Evolutionary conservation across 768 basidiomycete species (phyloP), one percentile per base, ranked within the genome.

Genomic region (Calocybe gangraenosa): DNA sequence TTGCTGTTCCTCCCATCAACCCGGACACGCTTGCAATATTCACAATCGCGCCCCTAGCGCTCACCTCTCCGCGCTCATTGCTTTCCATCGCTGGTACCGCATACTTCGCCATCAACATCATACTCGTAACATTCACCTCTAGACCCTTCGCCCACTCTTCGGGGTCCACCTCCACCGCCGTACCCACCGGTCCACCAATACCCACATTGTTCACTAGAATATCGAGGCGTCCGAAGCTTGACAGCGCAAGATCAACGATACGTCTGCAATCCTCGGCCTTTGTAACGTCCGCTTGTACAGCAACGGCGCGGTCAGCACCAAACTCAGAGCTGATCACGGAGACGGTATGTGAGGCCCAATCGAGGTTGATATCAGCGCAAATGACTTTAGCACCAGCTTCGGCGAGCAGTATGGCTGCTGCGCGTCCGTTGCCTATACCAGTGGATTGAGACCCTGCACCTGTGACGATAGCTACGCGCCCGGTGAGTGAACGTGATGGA

Each of bases 171-270:
- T 69, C 66, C 2, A 71, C 64, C 10, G 67, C 66, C 0, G 67
- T 67, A 8, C 69, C 69, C 11, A 42, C 51, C 1, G 68, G 67
- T 1, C 71, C 69, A n/a, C 58, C 62, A 11, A 73, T 59, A 6
- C 71, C 69, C 9, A 73, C 71, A 39, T 65, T 70, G 43, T 71
- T 73, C 8, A 71, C 60, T 31, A 73, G 57, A 30, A 73, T 70
- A 54, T 73, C 68, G 20, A 73, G 57, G 28, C 65, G 60, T n/a
- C 67, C 68, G 38, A 65, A 73, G 14, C 46, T 59, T 5, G 61
- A 51, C 7, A 70, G 49, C 1, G 69, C 60, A 19, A 44, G 49
- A n/a, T 67, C 61, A 3, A 73, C 68, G 2, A 56, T 58, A n/a
- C 48, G 54, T 51, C 66, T 61, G 49, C 71, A 73, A 19, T 66